phyloP scores from a whole-genome alignment of 2,329 filamentous ascomycete species.

The Sporothrix brasiliensis region DNA sequence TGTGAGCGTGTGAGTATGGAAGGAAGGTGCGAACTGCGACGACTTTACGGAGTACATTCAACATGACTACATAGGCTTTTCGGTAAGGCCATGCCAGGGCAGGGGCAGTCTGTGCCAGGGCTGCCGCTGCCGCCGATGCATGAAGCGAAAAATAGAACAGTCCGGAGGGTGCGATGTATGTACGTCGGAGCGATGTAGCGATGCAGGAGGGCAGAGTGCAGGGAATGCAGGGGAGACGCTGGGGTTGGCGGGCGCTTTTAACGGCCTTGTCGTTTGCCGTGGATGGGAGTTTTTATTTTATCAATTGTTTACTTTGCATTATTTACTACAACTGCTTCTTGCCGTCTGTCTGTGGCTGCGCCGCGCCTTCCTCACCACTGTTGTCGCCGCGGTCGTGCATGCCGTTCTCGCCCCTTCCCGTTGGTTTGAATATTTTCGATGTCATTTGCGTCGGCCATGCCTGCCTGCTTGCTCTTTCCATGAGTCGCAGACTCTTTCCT shows the following conservation, averaged over 20 bases:
- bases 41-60: not conserved
- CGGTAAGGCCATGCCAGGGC: slow-evolving; percentile 3
- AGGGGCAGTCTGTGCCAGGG: slow-evolving; percentile 4
- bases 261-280: not conserved
- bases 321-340: not conserved
- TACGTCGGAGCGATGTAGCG: not conserved
- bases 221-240: slow-evolving; percentile 7
- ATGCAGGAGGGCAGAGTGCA: slow-evolving; percentile 4
- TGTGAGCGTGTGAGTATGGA: slow-evolving; percentile 14
- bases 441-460: not conserved
- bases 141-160: slow-evolving; percentile 26
- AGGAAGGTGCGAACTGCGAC: not conserved
- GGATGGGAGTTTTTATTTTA: not conserved
- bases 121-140: slow-evolving; percentile 26
- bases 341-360: slow-evolving; percentile 18
- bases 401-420: not conserved
- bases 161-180: not conserved
- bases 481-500: not conserved
- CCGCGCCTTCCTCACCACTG: slow-evolving; percentile 18
- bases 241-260: slow-evolving; percentile 16
- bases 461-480: slow-evolving; percentile 2
- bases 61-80: not conserved
- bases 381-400: not conserved
- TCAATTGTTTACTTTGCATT: not conserved
- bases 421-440: not conserved